Base-by-base conservation (phyloP, 164 flowering plant species). In the Macadamia tetraphylla region DNA sequence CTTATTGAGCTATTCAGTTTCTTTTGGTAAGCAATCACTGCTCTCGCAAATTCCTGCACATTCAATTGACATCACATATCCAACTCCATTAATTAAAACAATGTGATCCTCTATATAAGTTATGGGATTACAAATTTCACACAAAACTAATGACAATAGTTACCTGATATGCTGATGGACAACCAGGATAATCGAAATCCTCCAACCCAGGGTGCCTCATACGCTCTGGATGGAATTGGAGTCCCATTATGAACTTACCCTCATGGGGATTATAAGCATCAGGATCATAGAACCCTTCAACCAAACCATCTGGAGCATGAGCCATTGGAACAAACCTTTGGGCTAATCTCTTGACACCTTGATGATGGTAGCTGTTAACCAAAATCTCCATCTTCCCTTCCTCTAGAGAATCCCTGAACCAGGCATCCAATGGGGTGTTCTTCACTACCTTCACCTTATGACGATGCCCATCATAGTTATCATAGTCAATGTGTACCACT, bases 301-400 rank as follows among this genome's bases (percentile, higher is more conserved):
- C 69, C 71, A 94, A 70, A 9, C 95, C 95, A 81, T 94, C 97
- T 0, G 92, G 83, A 0, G 96, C 88, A 71, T 80, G 85, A 0
- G 97, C 95, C 98, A 90, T 90, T 0, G 97, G 96, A 60, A 89
- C 89, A 69, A 95, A 92, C 0, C 98, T 62, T 68, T 90, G 88
- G 0, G 98, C 96, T 66, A 95, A 75, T 60, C 80, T 81, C 82
- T 87, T 89, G 9, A 95, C 97, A 17, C 97, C 99, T 76, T 95
- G 99, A 74, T 95, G 99, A 60, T 95, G 99, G 74, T 95, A 95
- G 65, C 98, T 94, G 67, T 94, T 94, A 6, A 94, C 98, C 73
- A 51, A 40, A 63, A 94, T 77, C 78, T 84, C 91, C 97, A 85
- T 88, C n/a, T 75, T 71, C 29, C 55, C 84, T 2, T 75, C 86